Percentiles rank a stretch among this genome's conserved stretches.
Conservation (phyloP, 768 basidiomycete species). For the Xerocomellus amylosporus region DNA sequence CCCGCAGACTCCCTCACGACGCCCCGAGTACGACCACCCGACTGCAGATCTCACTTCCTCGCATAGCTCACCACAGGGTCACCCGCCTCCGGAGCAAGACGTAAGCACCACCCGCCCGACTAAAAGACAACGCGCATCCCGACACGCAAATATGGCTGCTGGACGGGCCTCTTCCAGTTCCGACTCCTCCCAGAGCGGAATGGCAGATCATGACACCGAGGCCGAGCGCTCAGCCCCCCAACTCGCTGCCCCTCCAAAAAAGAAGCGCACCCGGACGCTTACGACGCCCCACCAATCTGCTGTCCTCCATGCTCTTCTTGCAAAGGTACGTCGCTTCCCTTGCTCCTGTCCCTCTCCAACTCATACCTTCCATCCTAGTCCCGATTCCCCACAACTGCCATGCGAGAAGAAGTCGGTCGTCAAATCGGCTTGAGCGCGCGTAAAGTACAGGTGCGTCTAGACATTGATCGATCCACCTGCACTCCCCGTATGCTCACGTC, state of each 20-base stretch:
- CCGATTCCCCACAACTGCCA: conserved; percentile 82
- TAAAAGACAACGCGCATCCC: conserved; percentile 20
- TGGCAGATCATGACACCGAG: conserved; percentile 61
- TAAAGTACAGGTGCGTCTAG: conserved; percentile 75
- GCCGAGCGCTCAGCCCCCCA: conserved; percentile 36
- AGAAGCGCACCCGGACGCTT: conserved; percentile 80
- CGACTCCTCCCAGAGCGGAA: conserved; percentile 48
- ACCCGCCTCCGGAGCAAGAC: conserved; percentile 17
- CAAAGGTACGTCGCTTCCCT: conserved; percentile 55
- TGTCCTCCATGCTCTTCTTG: conserved; percentile 82
- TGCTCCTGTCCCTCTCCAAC: neutral
- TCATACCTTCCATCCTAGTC: conserved; percentile 56
- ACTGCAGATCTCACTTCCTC: conserved; percentile 14
- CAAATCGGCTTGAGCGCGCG: conserved; percentile 86
- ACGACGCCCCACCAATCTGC: conserved; percentile 88
- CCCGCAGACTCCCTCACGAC: conserved; percentile 18
- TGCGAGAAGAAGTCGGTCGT: conserved; percentile 84
- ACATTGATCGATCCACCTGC: conserved; percentile 1
- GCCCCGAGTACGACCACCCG: conserved; percentile 13
- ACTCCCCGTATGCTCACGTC: conserved; percentile 10
- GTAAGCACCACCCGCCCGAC: conserved; percentile 18
- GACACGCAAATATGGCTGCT: conserved; percentile 19
- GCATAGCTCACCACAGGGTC: conserved; percentile 13
- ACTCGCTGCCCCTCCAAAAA: conserved; percentile 37
- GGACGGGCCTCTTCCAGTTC: conserved; percentile 29